A percentile compares a stretch with the other conserved stretches of the same genome.
These are phyloP conservation scores for Umbelopsis isabellina DNA, from an alignment of 192 early-diverging fungal species.

Conservation along the genomic window DNA sequence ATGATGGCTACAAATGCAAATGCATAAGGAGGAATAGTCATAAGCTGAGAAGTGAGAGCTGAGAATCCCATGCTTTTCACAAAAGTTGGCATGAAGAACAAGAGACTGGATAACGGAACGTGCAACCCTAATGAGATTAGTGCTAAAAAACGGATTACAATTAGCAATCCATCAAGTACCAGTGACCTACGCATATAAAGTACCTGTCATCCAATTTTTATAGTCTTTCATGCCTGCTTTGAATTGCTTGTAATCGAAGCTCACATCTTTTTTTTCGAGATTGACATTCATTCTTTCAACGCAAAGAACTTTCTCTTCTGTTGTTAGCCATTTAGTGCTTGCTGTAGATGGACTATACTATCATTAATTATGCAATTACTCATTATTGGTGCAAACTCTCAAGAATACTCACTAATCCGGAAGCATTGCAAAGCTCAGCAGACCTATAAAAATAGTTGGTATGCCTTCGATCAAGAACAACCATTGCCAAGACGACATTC, in stretches of 20 bases:
- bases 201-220: slow-evolving; percentile 31
- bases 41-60: slow-evolving; percentile 42
- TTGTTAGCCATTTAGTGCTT: slow-evolving; percentile 30
- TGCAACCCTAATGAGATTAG: slow-evolving; percentile 46
- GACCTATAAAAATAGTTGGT: slow-evolving; percentile 59
- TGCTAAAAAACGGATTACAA: not conserved
- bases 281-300: slow-evolving; percentile 35
- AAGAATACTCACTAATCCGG: slow-evolving; percentile 40
- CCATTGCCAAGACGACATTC: slow-evolving; percentile 68
- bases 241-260: slow-evolving; percentile 37
- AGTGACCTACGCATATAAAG: not conserved
- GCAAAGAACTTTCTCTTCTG: slow-evolving; percentile 41
- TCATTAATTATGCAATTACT: not conserved
- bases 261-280: slow-evolving; percentile 21
- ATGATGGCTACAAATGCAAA: slow-evolving; percentile 23
- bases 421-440: slow-evolving; percentile 54
- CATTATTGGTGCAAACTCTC: not conserved
- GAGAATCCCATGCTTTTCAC: slow-evolving; percentile 51
- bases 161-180: not conserved
- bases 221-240: slow-evolving; percentile 40
- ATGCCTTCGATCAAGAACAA: slow-evolving; percentile 73
- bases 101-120: slow-evolving; percentile 52
- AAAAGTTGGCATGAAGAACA: slow-evolving; percentile 55
- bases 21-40: slow-evolving; percentile 49
- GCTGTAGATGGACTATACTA: slow-evolving; percentile 39